Conservation (phyloP, 371 early-diverging fungal genomes). For the Rhizomucor miehei region DNA sequence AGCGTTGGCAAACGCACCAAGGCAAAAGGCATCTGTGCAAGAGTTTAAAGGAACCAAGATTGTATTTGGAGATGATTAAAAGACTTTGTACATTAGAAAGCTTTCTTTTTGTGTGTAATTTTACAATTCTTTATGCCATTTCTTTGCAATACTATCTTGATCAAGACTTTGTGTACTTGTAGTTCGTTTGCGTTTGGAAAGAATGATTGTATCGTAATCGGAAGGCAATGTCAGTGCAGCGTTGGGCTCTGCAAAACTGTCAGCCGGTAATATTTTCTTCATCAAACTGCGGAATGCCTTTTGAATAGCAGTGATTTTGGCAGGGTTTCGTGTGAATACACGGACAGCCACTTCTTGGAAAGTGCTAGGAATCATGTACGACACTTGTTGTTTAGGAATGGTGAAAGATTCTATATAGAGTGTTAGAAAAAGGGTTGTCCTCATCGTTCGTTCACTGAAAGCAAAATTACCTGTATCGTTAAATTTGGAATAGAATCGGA, state of each 20-base stretch:
- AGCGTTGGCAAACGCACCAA: conserved; percentile 45
- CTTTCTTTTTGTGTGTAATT: no score
- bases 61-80: neutral
- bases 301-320: conserved; percentile 59
- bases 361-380: conserved; percentile 67
- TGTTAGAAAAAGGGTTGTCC: no score
- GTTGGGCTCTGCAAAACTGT: conserved; percentile 10
- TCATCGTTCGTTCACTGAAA: neutral
- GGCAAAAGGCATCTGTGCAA: conserved; percentile 51
- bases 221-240: conserved; percentile 17
- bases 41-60: conserved; percentile 65
- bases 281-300: conserved; percentile 46
- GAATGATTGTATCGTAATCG: conserved; percentile 13
- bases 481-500: conserved; percentile 79
- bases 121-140: conserved; percentile 3
- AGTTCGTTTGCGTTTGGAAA: conserved; percentile 16
- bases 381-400: conserved; percentile 68
- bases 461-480: conserved; percentile 39
- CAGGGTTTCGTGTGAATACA: conserved; percentile 60
- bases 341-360: conserved; percentile 72
- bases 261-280: conserved; percentile 11
- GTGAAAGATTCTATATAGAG: conserved; percentile 53
- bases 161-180: conserved; percentile 7
- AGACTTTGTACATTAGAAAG: neutral
- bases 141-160: conserved; percentile 12